Base-by-base conservation (phyloP, 352 stramenopile genomes). In the Phytophthora syringae region DNA sequence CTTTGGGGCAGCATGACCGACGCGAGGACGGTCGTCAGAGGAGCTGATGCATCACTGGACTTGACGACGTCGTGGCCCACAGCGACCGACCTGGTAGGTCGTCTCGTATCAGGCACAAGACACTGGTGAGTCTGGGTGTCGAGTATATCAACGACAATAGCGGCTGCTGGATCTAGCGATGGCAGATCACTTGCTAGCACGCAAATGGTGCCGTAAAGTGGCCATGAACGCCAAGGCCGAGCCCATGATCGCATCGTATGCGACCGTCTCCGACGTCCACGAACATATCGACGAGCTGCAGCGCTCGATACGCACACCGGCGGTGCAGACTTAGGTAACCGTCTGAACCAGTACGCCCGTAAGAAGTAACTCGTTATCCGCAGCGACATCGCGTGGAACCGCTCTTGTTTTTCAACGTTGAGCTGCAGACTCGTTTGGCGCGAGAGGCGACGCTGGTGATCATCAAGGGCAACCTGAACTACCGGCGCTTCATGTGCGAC, bases 401-500 rank as follows among this genome's bases (percentile, higher is more conserved):
- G 76, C 52, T 86, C 68, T 71, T 56, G 20, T 91, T 83, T 67
- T 91, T 32, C 27, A 32, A 84, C 74, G 24, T 51, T 5, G 49
- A 74, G 24, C 34, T 90, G 16, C 45, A 58, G 7, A 55, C 27
- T 15, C 67, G 64, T 0, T 20, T 89, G 10, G 21, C 34, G 2
- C 48, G 25, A 0, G 70, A 82, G 13, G 72, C 79, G 9, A 71
- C 91, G 51, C 80, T 99, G 21, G 88, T 97, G 50, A 97, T 99
- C 74, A 79, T 98, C 11, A 99, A 99, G 70, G 97, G 97, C 9
- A 96, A 99, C 76, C 91, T 97, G 39, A 99, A 99, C 73, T 99
- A 99, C 76, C 84, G 97, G 11, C 88, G 97, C 2, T 67, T 99
- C 10, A 74, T 98, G 1, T 94, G 95, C 1, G 97, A 99, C 70